phyloP scores from a whole-genome alignment of 441 rosid genomes.

The Arabidopsis hybrid region DNA sequence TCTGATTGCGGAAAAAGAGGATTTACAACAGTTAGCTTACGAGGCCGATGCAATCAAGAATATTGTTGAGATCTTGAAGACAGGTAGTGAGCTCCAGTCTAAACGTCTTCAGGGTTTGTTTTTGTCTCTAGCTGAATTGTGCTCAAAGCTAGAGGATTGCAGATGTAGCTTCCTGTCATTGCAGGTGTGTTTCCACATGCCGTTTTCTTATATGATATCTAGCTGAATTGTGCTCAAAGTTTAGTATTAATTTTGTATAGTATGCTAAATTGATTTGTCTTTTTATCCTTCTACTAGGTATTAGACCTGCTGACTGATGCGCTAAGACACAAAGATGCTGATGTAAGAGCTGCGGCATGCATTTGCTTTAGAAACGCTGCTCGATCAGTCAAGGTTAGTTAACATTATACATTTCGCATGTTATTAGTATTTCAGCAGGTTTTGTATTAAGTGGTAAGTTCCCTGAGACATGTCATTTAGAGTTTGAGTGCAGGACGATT shows the following conservation, averaged over 20 bases:
- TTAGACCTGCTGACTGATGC: conserved; percentile 58
- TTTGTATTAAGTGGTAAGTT: conserved; percentile 24
- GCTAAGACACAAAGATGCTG: conserved; percentile 60
- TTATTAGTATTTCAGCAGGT: conserved; percentile 34
- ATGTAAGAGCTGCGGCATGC: conserved; percentile 80
- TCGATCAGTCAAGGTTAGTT: conserved; percentile 90
- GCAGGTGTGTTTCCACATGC: conserved; percentile 55
- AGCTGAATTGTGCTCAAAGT: not conserved
- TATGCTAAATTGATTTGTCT: not conserved
- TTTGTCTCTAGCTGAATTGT: conserved; percentile 75
- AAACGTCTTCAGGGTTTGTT: conserved; percentile 74
- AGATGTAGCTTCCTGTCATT: conserved; percentile 70
- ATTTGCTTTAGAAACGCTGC: conserved; percentile 77
- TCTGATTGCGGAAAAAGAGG: conserved; percentile 72
- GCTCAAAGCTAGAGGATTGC: conserved; percentile 85
- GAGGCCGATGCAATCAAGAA: conserved; percentile 70
- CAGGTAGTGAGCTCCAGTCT: conserved; percentile 51
- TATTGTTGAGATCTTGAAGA: conserved; percentile 59
- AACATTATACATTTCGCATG: conserved; percentile 19
- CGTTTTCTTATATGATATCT: not conserved
- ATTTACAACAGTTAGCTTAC: conserved; percentile 81
- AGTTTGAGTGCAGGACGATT: conserved; percentile 94
- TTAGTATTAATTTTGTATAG: not conserved
- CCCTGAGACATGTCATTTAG: conserved; percentile 63
- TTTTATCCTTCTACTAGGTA: conserved; percentile 50